Evolutionary conservation across 2,329 filamentous ascomycete genomes (phyloP), one percentile per base, ranked within the genome.

Genomic region (Trichoderma oligosporum): DNA sequence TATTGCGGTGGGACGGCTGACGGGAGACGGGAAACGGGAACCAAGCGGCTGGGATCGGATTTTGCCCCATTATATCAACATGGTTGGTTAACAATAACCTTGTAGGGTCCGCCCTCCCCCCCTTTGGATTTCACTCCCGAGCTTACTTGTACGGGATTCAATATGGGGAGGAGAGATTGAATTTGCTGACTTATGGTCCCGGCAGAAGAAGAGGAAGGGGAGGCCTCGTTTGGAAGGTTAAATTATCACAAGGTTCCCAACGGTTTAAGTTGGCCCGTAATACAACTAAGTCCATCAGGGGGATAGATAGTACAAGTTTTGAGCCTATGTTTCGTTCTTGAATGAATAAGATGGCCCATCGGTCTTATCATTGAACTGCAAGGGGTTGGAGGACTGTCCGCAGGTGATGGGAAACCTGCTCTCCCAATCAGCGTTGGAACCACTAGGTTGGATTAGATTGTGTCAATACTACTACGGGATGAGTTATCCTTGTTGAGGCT

Each of bases 1-100:
- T 36, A 51, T 57, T 57, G 54, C 54, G 54, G 45, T 49, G 54
- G 54, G 44, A 55, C 42, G 41, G 41, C 4, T n/a, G n/a, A n/a
- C n/a, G n/a, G n/a, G n/a, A n/a, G n/a, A n/a, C n/a, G n/a, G n/a
- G n/a, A n/a, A 12, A 41, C 53, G 51, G 41, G 51, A 55, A 18
- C 31, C 51, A 46, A 36, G 24, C 14, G 35, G 33, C n/a, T 11
- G 22, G 51, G 31, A 31, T 6, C 22, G 22, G 41, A n/a, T 44
- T 25, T 14, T 14, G 16, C 7, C 11, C 29, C 44, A 12, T 22
- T 36, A n/a, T n/a, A n/a, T n/a, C n/a, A n/a, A n/a, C n/a, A n/a
- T n/a, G n/a, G n/a, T n/a, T 45, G 41, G 11, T 25, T 31, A 25
- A 45, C 35, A 18, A 38, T 36, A n/a, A n/a, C n/a, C n/a, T 27